Conservation (phyloP, 2,329 filamentous ascomycete species). For the Cadophora malorum region DNA sequence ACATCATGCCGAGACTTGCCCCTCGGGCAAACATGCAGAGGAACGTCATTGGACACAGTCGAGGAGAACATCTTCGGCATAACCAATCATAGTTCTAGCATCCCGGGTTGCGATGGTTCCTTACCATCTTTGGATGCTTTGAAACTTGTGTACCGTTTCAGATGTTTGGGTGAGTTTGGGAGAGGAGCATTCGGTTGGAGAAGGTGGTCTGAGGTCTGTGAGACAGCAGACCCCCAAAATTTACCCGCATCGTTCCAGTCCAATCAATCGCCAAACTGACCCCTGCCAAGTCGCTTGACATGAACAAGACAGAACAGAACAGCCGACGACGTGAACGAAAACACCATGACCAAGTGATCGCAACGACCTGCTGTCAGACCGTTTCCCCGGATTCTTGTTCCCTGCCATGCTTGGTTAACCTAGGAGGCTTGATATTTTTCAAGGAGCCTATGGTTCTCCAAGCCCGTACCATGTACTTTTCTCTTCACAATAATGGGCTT, state of each 20-base stretch:
- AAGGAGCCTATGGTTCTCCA: background rate
- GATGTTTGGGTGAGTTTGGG: constrained; percentile 12
- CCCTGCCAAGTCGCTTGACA: background rate
- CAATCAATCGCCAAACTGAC: background rate
- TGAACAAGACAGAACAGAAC: background rate
- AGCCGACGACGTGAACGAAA: constrained; percentile 3
- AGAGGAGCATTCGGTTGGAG: constrained; percentile 7
- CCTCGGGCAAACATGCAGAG: constrained; percentile 2
- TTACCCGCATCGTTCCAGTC: background rate
- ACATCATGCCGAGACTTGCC: background rate
- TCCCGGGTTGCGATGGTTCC: background rate
- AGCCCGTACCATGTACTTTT: background rate
- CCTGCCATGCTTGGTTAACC: background rate
- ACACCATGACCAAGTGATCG: background rate
- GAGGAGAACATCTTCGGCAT: constrained; percentile 9
- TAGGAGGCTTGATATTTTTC: background rate
- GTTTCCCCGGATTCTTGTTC: constrained; percentile 20
- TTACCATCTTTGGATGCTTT: constrained; percentile 16
- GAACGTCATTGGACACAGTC: background rate
- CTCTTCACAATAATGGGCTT: background rate
- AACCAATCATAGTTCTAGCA: constrained; percentile 16
- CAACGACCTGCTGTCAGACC: background rate
- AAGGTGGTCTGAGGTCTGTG: constrained; percentile 10
- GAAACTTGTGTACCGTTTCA: constrained; percentile 32
- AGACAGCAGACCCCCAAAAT: background rate